Base-by-base conservation (phyloP, 78 protist species). In the Ministeria vibrans region DNA sequence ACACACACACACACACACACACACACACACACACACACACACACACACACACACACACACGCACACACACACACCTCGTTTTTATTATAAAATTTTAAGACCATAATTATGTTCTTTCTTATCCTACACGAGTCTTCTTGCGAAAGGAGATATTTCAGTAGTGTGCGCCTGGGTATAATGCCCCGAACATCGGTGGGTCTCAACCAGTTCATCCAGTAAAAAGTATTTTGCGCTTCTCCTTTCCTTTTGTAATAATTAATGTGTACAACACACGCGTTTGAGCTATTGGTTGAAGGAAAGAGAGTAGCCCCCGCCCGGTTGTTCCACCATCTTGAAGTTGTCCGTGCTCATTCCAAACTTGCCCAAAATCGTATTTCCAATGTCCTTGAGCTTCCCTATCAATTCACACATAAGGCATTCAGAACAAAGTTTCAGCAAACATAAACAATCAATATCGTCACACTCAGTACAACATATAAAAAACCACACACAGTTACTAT, bases 281-380 rank as follows among this genome's bases (percentile, higher is more conserved):
- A 5, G 20, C 30, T 61, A 61, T 15, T 27, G 68, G 36, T 15
- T 61, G 20, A 86, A 88, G 51, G 85, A 85, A 53, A 92, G 77
- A 51, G 85, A 75, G 75, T 92, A 92, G 18, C 95, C 97, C n/a
- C 87, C 64, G 70, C 39, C 74, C 39, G 87, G 92, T 84, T 94
- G 95, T 77, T 95, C 82, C n/a, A 80, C 80, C 32, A 94, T 77
- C 87, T 94, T 70, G 71, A 95, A 95, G 59, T 95, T 90, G 53
- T 95, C 92, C 36, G 91, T 76, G 1, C 82, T 55, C 49, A 95
- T 23, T 20, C 98, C 98, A 71, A 95, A 92, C 77, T 80, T 80
- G 2, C 96, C 95, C 25, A 95, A 78, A 28, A 94, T 0, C 22
- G 46, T 55, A 70, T 95, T 94, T 7, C 98, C 98, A 1, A 93